Conservation (phyloP, 257 asterid genomes). For the Scutellaria minor region DNA sequence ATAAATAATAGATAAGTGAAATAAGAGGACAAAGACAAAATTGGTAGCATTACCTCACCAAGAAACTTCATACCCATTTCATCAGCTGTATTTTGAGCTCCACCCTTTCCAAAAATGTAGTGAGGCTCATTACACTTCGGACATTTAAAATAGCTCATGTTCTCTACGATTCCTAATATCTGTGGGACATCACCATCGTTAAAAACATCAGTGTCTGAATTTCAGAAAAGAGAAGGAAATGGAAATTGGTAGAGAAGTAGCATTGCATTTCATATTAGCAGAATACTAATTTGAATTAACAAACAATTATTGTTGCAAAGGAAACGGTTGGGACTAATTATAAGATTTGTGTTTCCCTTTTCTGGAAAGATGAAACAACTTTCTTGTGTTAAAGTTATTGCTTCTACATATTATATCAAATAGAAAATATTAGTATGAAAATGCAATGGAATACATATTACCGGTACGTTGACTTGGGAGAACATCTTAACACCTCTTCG, state of each 20-base stretch:
- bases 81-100: slow-evolving; percentile 80
- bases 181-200: slow-evolving; percentile 35
- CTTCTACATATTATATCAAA: not conserved
- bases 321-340: not conserved
- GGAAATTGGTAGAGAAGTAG: not conserved
- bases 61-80: slow-evolving; percentile 81
- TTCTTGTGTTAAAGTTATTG: not conserved
- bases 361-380: not conserved
- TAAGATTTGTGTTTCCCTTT: not conserved
- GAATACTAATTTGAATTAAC: not conserved
- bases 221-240: not conserved
- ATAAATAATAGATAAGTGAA: not conserved
- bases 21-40: not conserved
- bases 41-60: slow-evolving; percentile 74
- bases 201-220: slow-evolving; percentile 21
- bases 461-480: slow-evolving; percentile 94
- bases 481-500: slow-evolving; percentile 97
- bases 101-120: slow-evolving; percentile 87
- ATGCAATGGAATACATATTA: slow-evolving; percentile 28
- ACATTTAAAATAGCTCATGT: slow-evolving; percentile 96
- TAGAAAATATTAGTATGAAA: not conserved
- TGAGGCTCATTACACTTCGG: slow-evolving; percentile 78
- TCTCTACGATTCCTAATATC: slow-evolving; percentile 91
- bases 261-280: not conserved
- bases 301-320: not conserved